These are phyloP conservation scores for Beta lomatogona DNA, from an alignment of 179 eudicot genomes.

Conservation along the genomic window DNA sequence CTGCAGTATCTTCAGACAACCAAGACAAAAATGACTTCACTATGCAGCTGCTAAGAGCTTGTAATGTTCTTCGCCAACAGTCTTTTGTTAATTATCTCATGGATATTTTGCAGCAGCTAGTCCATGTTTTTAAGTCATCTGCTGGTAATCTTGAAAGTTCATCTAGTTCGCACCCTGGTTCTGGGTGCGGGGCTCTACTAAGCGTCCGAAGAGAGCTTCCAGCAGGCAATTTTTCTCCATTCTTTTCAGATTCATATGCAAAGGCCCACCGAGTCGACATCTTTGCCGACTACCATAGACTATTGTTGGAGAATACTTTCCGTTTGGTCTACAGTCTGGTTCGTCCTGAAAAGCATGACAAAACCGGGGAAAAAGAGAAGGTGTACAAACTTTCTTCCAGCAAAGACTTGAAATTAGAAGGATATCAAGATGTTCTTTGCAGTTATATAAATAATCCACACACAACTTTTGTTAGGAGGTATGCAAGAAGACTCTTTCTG, in stretches of 20 bases:
- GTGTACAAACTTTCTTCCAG: slow-evolving; percentile 60
- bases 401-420: slow-evolving; percentile 95
- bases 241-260: slow-evolving; percentile 97
- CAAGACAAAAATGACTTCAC: slow-evolving; percentile 81
- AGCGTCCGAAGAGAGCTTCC: slow-evolving; percentile 95
- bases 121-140: slow-evolving; percentile 84
- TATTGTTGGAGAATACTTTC: slow-evolving; percentile 89
- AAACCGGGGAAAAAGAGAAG: slow-evolving; percentile 85
- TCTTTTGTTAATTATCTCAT: slow-evolving; percentile 84
- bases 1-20: slow-evolving; percentile 52
- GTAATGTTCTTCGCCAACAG: slow-evolving; percentile 89
- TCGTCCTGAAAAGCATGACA: slow-evolving; percentile 99
- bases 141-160: slow-evolving; percentile 57
- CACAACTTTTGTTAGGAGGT: slow-evolving; percentile 87
- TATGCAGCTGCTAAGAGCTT: slow-evolving; percentile 81
- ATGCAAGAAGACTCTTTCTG: slow-evolving; percentile 94
- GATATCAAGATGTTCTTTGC: slow-evolving; percentile 98
- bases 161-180: slow-evolving; percentile 63
- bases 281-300: slow-evolving; percentile 93
- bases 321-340: slow-evolving; percentile 91
- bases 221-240: slow-evolving; percentile 96
- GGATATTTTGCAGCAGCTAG: slow-evolving; percentile 98
- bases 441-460: slow-evolving; percentile 93
- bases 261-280: slow-evolving; percentile 86
- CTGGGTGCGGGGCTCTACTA: slow-evolving; percentile 93